A percentile compares a stretch with the other conserved stretches of the same genome.
These are phyloP conservation scores for Ganoderma resinaceum DNA, from an alignment of 1,284 basidiomycete species.

Conservation along the genomic window DNA sequence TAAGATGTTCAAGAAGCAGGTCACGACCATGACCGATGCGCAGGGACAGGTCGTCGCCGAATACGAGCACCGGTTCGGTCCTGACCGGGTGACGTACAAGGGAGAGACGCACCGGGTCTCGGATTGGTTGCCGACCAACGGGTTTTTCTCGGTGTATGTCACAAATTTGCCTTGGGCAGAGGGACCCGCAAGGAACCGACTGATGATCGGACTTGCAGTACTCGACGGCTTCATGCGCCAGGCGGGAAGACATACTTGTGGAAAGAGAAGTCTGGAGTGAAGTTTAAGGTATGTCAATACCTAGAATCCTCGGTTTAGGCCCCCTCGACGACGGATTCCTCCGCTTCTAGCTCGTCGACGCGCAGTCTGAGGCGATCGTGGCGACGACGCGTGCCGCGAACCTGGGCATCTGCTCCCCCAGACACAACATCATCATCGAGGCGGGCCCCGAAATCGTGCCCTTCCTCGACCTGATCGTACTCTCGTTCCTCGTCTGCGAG, in stretches of 20 bases:
- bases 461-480: constrained; percentile 11
- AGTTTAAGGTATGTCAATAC: constrained; percentile 2
- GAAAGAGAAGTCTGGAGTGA: background rate
- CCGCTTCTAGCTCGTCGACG: constrained; percentile 13
- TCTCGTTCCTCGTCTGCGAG: constrained; percentile 19
- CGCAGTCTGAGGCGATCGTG: background rate
- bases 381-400: constrained; percentile 1
- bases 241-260: constrained; percentile 10
- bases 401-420: background rate
- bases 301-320: background rate
- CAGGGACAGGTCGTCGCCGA: constrained; percentile 3
- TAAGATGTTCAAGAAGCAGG: background rate
- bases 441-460: background rate
- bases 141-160: constrained; percentile 5
- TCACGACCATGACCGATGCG: constrained; percentile 4
- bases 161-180: too few relatives aligned
- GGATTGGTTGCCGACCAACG: constrained; percentile 16
- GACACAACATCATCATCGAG: constrained; percentile 6
- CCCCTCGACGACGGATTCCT: background rate
- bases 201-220: background rate
- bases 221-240: constrained; percentile 1
- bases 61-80: constrained; percentile 12
- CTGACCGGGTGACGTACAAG: constrained; percentile 13
- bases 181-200: background rate
- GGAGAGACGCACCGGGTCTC: constrained; percentile 12